Evolutionary conservation across 108 stramenopile genomes (phyloP), one percentile per base, ranked within the genome.

Genomic region (Cylindrotheca fusiformis): DNA sequence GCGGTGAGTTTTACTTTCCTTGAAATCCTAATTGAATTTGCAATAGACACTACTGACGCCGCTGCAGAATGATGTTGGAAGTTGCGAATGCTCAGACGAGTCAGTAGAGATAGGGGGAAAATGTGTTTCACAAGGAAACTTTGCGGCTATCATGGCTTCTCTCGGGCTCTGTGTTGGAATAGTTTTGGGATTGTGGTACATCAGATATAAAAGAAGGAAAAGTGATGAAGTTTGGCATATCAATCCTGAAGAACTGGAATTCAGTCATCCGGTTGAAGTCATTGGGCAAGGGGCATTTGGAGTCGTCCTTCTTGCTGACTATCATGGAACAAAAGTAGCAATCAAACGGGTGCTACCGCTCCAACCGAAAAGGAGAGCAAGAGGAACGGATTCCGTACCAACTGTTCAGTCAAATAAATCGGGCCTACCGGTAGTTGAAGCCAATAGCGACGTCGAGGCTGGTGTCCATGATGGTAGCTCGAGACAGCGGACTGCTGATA

Each of bases 301-400:
- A n/a, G 21, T 21, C 18, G 18, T 51, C 12, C 18, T 51, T 51
- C 20, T 67, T 8, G 72, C 44, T 2, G 57, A 73, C 19, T 73
- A 78, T 45, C 67, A 71, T 20, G 77, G 77, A 22, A 78, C 77
- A 2, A 33, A 74, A 29, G 77, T 78, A 6, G 77, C 77, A 1
- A 66, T 73, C 24, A 78, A 78, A 29, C 72, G 77, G 14, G 77
- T 78, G 4, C 50, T 78, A 6, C 72, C 77, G 1, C 67, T 41
- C 36, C 14, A 6, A 41, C 14, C 6, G 36, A 14, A 14, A 41
- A 41, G 36, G 36, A 41, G 36, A 41, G 10, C 10, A 41, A 10
- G 6, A 6, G 6, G 36, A 14, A 41, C 14, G 10, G 36, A 10
- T 14, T 41, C 36, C 36, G 36, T 6, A 14, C 14, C 36, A 14